These are phyloP conservation scores for Suhomyces bolitotheri DNA, from an alignment of 1,139 yeast species.

Conservation along the genomic window DNA sequence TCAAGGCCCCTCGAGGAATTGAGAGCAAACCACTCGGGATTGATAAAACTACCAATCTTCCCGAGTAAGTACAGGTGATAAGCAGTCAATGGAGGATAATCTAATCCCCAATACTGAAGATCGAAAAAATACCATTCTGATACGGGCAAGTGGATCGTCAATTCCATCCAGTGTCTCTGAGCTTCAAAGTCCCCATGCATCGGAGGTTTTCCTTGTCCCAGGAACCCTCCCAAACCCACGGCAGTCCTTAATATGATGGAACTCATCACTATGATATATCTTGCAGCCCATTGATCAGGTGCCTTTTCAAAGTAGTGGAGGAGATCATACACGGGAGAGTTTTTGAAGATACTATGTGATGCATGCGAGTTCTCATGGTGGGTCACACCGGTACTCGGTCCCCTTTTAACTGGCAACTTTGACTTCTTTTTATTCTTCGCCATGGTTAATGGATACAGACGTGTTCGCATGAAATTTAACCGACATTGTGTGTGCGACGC, in stretches of 20 bases:
- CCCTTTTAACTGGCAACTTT: conserved; percentile 6
- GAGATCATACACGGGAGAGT: conserved; percentile 43
- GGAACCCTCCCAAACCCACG: conserved; percentile 85
- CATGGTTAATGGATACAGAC: conserved; percentile 8
- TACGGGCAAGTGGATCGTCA: conserved; percentile 75
- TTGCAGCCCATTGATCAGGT: conserved; percentile 86
- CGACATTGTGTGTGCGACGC: too few relatives aligned
- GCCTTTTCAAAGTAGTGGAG: conserved; percentile 51
- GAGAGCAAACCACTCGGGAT: conserved; percentile 75
- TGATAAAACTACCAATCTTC: conserved; percentile 60
- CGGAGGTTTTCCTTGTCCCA: conserved; percentile 71
- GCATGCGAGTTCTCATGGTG: not conserved
- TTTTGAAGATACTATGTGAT: conserved; percentile 16
- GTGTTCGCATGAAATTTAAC: conserved; percentile 3
- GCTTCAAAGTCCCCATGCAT: conserved; percentile 97
- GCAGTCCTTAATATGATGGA: conserved; percentile 80
- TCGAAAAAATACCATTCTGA: conserved; percentile 87
- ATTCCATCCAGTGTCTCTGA: conserved; percentile 96
- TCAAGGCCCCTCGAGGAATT: conserved; percentile 77
- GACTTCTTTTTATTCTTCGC: conserved; percentile 15
- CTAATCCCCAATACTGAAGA: conserved; percentile 92
- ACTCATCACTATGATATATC: conserved; percentile 72
- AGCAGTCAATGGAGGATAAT: conserved; percentile 96
- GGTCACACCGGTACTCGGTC: not conserved
- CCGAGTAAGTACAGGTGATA: conserved; percentile 87